Evolutionary conservation across 2,329 filamentous ascomycete species (phyloP).

Genomic region (Zasmidium citrigriseum): DNA sequence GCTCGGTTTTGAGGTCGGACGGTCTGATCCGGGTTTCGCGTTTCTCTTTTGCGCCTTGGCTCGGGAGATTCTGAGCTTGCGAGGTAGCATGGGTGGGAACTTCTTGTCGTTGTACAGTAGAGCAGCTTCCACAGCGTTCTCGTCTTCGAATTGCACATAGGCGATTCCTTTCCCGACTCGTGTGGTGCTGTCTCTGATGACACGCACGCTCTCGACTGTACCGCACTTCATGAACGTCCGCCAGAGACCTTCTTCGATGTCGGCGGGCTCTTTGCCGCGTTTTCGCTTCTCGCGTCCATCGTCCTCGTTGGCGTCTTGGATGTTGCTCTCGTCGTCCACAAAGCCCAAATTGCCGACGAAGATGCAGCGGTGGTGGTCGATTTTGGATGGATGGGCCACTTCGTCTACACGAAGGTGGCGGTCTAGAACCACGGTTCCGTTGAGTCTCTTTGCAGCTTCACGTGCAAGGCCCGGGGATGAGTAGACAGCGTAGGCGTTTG

Average conservation of each 20-base stretch:
- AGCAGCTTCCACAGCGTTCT: slow-evolving; percentile 86
- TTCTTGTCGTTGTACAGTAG: slow-evolving; percentile 86
- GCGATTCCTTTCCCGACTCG: slow-evolving; percentile 95
- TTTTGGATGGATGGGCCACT: slow-evolving; percentile 80
- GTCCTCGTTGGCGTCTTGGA: slow-evolving; percentile 62
- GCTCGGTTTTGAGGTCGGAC: slow-evolving; percentile 26
- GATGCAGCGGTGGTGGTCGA: slow-evolving; percentile 85
- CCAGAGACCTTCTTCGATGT: slow-evolving; percentile 93
- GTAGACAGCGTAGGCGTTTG: slow-evolving; percentile 94
- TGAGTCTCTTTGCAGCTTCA: slow-evolving; percentile 73
- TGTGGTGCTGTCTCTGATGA: slow-evolving; percentile 85
- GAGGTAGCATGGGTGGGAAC: slow-evolving; percentile 90
- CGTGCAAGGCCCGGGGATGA: slow-evolving; percentile 73
- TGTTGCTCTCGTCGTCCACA: slow-evolving; percentile 82
- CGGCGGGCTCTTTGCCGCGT: slow-evolving; percentile 71
- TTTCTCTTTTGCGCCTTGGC: slow-evolving; percentile 70
- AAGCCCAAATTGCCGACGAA: slow-evolving; percentile 97
- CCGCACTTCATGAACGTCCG: slow-evolving; percentile 74
- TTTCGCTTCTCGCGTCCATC: slow-evolving; percentile 63
- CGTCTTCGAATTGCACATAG: slow-evolving; percentile 92
- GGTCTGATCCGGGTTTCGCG: slow-evolving; percentile 37
- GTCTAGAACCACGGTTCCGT: slow-evolving; percentile 79
- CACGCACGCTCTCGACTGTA: slow-evolving; percentile 87
- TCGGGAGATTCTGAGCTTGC: slow-evolving; percentile 79
- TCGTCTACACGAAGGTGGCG: slow-evolving; percentile 89